These are phyloP conservation scores for Russula virescens DNA, from an alignment of 768 basidiomycete species.

Conservation along the genomic window DNA sequence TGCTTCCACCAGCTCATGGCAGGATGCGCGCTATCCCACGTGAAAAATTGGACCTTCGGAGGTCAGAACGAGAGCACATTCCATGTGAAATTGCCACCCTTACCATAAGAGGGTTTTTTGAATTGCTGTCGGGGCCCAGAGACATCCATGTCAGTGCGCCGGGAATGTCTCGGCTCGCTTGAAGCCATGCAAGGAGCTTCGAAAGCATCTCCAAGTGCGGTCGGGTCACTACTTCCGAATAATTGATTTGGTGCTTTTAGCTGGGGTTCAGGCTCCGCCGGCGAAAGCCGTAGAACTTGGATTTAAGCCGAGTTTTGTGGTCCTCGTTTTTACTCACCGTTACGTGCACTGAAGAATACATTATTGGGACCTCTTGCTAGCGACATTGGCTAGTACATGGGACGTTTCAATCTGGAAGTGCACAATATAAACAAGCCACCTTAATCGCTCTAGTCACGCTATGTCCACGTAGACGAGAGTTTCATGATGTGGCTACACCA, in stretches of 20 bases:
- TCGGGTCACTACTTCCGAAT: too few species aligned
- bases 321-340: conserved; percentile 30
- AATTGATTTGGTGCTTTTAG: too few species aligned
- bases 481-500: conserved; percentile 76
- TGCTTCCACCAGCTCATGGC: conserved; percentile 77
- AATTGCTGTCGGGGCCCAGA: conserved; percentile 44
- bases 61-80: neutral
- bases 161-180: conserved; percentile 1
- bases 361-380: conserved; percentile 44
- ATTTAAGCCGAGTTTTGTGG: conserved; percentile 23
- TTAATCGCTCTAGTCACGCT: conserved; percentile 81
- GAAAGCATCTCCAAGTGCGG: conserved; percentile 5
- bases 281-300: neutral
- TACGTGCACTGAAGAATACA: conserved; percentile 41
- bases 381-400: conserved; percentile 52
- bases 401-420: conserved; percentile 37
- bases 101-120: conserved; percentile 66
- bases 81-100: neutral
- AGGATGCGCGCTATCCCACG: conserved; percentile 61
- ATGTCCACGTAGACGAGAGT: conserved; percentile 67
- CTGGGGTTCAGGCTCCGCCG: conserved; percentile 29
- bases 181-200: neutral
- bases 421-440: conserved; percentile 53
- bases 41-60: conserved; percentile 72
- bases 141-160: conserved; percentile 56